Conservation (phyloP, 1,284 basidiomycete species). For the Pyrrhoderma noxium region DNA sequence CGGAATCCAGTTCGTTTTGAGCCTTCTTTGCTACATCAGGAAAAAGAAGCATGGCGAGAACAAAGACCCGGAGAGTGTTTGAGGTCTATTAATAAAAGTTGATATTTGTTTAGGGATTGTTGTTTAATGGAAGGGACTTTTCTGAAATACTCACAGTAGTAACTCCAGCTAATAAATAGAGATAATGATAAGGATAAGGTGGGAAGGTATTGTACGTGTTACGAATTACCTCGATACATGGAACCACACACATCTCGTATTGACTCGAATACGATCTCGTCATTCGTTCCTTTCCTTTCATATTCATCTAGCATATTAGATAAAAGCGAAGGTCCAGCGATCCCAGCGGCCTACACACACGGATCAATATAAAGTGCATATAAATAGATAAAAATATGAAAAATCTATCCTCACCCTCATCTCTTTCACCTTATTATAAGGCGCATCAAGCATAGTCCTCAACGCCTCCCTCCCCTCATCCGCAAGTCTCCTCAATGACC, state of each 20-base stretch:
- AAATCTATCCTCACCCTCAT: neutral
- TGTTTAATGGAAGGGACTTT: no score
- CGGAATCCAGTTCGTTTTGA: constrained; percentile 9
- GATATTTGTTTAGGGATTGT: no score
- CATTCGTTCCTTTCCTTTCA: neutral
- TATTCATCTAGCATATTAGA: constrained; percentile 8
- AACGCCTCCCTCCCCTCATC: neutral
- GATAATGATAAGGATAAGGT: no score
- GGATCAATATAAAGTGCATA: neutral
- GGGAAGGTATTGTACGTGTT: constrained; percentile 1
- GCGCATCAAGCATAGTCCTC: neutral
- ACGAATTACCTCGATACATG: constrained; percentile 13
- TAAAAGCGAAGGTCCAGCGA: neutral
- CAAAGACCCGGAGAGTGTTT: neutral
- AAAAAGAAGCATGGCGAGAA: constrained; percentile 9
- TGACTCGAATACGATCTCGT: constrained; percentile 3
- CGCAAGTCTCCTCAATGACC: neutral
- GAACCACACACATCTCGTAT: neutral
- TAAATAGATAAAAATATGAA: neutral
- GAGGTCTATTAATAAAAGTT: neutral
- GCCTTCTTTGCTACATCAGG: constrained; percentile 10
- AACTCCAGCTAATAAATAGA: no score
- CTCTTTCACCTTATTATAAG: neutral
- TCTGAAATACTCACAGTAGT: no score
- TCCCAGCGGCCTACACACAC: neutral